Conservation (phyloP, 768 basidiomycete genomes). For the Kwoniella botswanensis region DNA sequence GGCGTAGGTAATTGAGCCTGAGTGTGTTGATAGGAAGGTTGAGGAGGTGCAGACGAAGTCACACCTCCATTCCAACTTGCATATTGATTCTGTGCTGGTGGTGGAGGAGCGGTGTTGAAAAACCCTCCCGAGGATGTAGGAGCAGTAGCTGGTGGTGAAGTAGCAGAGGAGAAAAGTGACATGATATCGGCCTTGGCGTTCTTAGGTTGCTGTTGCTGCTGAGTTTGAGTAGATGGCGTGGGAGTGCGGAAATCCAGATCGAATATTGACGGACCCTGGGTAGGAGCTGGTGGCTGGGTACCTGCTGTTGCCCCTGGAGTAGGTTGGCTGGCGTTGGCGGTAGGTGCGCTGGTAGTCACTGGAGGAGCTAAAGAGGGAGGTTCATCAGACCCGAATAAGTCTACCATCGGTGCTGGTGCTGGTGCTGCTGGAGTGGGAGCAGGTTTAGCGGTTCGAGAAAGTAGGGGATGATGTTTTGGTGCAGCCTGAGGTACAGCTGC, state of each 20-base stretch:
- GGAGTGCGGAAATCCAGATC: constrained; percentile 57
- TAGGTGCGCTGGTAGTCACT: constrained; percentile 32
- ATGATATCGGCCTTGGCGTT: constrained; percentile 55
- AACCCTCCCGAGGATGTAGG: constrained; percentile 32
- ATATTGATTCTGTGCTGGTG: constrained; percentile 30
- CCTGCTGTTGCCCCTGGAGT: constrained; percentile 19
- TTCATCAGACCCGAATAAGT: constrained; percentile 49
- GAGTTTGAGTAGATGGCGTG: constrained; percentile 21
- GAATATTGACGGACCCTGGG: constrained; percentile 45
- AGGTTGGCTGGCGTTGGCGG: constrained; percentile 18
- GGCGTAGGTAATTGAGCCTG: constrained; percentile 22
- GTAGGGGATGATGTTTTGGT: constrained; percentile 45
- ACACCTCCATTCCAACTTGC: constrained; percentile 47
- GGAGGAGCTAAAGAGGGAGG: constrained; percentile 36
- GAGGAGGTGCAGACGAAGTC: constrained; percentile 39
- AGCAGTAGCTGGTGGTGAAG: constrained; percentile 31
- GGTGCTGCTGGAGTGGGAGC: constrained; percentile 36
- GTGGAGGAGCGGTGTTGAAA: constrained; percentile 32
- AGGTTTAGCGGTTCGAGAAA: constrained; percentile 35
- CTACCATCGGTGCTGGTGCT: constrained; percentile 44
- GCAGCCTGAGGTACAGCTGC: constrained; percentile 24
- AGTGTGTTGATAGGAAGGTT: constrained; percentile 17
- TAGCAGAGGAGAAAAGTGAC: constrained; percentile 51
- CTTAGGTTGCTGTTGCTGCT: constrained; percentile 29
- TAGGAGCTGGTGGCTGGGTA: constrained; percentile 24